Evolutionary conservation across 2,329 filamentous ascomycete genomes (phyloP), one percentile per base, ranked within the genome.

Genomic region (Fusarium sp.): DNA sequence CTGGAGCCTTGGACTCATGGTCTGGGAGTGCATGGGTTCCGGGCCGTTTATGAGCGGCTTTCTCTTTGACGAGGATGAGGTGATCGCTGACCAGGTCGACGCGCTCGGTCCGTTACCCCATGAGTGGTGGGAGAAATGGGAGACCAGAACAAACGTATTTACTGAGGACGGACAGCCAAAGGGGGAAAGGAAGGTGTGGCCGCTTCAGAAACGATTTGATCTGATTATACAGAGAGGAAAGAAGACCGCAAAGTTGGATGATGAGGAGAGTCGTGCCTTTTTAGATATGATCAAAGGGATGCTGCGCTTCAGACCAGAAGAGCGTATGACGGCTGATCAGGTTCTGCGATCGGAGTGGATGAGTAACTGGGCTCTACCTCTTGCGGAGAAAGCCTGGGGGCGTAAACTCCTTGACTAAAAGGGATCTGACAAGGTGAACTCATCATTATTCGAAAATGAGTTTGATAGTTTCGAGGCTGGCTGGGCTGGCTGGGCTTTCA

Each of bases 41-140:
- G 34, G 51, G 11, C 34, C 51, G n/a, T 39, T 28, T 0, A 54
- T 54, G 24, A 1, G 24, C 14, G 0, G 51, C 51, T 54, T 38
- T 9, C 10, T 38, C 0, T 54, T 22, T 0, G 0, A 39, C 28
- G 0, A 0, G 20, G 24, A 39, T 1, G 24, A 38, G 34, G 51
- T 54, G 0, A 28, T 28, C 1, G 5, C 34, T 28, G 34, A 54
- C 13, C 34, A 39, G 24, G 24, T 39, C 2, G 34, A 54, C 1
- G 34, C 51, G 0, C 51, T 54, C 0, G 51, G 34, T 0, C 18
- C 34, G 0, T 0, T 39, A 0, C 51, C 51, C 0, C 51, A 1
- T 0, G 32, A 39, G 0, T 39, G 51, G 51, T 54, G 51, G 34
- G 34, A 54, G 18, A 38, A 28, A 0, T 54, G 34, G 51, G 50